Evolutionary conservation across 1,284 basidiomycete species (phyloP), one percentile per base, ranked within the genome.

Genomic region (Cryptococcus deneoformans): DNA sequence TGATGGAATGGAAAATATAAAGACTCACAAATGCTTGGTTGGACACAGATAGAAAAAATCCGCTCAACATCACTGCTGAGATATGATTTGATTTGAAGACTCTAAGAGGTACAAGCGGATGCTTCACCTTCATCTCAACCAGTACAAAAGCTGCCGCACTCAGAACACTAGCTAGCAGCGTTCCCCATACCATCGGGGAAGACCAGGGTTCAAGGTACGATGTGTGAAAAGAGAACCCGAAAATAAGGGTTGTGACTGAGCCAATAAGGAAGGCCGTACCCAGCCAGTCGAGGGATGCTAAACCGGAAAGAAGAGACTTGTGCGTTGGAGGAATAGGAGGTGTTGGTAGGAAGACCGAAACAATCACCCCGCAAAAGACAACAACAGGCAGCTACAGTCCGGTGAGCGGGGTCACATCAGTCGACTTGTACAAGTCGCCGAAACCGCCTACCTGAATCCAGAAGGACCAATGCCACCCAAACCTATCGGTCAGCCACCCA

Each of bases 191-290:
- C 24, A 85, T 67, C 1, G 86, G 85, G 71, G 88, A 79, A 3
- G 84, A 81, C 90, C 90, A 94, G 0, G 85, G 81, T 51, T 90
- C 77, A 63, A 90, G 87, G 73, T 90, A 90, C 0, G 88, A 86
- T 2, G 88, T 86, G 74, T 92, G 90, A 54, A 93, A 80, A 63
- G 85, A 89, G 66, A 92, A 82, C 6, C 85, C 89, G 24, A 92
- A 82, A 38, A 95, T 82, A 55, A 92, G 80, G 53, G 84, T 84
- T 35, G 87, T 87, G 50, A 93, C 86, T 20, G 83, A 82, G 39
- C 81, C 78, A 46, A 92, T 86, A 36, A 95, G 83, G 6, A 89
- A 62, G 24, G 66, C 35, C 5, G 68, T 67, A 6, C 73, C 76
- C n/a, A 62, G 47, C 67, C 69, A 75, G 59, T 76, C 75, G 52